These are phyloP conservation scores for Dioscorea alata DNA, from an alignment of 106 monocot genomes.

Conservation along the genomic window DNA sequence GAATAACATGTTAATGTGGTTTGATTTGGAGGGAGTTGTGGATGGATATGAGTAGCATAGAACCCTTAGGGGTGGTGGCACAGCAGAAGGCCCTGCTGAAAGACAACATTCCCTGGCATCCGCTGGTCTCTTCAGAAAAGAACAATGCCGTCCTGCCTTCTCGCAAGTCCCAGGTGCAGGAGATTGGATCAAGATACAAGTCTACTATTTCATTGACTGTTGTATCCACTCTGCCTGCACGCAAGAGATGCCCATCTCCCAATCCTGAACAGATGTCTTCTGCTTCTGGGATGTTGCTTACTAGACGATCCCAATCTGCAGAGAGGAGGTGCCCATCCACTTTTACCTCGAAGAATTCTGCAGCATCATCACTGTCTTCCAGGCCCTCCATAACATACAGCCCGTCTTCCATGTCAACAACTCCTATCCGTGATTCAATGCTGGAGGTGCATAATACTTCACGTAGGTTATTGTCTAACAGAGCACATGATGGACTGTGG, in stretches of 20 bases:
- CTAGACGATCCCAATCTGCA: conserved; percentile 58
- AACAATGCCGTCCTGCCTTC: conserved; percentile 36
- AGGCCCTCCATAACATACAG: conserved; percentile 25
- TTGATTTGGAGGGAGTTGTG: conserved; percentile 18
- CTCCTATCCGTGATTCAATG: conserved; percentile 41
- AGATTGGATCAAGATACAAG: conserved; percentile 61
- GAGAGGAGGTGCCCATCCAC: conserved; percentile 54
- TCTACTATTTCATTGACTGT: conserved; percentile 10
- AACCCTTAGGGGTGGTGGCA: conserved; percentile 3
- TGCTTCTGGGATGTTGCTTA: background rate
- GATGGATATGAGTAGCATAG: conserved; percentile 42
- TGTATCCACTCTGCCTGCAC: background rate
- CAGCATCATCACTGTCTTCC: conserved; percentile 24
- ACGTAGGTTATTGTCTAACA: conserved; percentile 4
- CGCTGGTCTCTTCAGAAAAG: conserved; percentile 61
- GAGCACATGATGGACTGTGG: conserved; percentile 63
- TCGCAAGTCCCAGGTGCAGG: conserved; percentile 34
- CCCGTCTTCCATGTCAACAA: conserved; percentile 38
- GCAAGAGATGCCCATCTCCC: conserved; percentile 39
- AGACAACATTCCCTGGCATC: conserved; percentile 26
- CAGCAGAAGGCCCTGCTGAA: conserved; percentile 9
- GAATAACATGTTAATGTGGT: conserved; percentile 24
- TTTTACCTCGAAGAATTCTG: conserved; percentile 10
- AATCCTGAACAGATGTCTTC: conserved; percentile 11
- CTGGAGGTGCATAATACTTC: conserved; percentile 35